Evolutionary conservation across 2,329 filamentous ascomycete genomes (phyloP), one percentile per base, ranked within the genome.

Genomic region (Talaromyces sp.): DNA sequence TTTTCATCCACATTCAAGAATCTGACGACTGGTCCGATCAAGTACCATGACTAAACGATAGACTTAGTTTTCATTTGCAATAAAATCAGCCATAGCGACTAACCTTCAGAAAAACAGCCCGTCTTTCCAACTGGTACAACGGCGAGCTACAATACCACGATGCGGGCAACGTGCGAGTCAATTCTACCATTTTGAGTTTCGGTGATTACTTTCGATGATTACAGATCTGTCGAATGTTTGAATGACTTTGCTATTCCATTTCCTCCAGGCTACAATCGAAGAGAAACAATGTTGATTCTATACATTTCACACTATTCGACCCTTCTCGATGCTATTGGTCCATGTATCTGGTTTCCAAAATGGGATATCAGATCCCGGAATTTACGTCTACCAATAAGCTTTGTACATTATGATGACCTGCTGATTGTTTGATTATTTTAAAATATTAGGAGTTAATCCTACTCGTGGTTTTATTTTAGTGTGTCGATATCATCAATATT

Each of bases 141-240:
- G 81, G 75, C 39, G 72, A 68, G 65, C 80, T 84, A 69, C 79
- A 79, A 66, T 84, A 85, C 83, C 83, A 84, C 1, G 82, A 84
- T 13, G 83, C 82, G n/a, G 83, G 82, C 45, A 85, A 73, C 22
- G 82, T 84, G 58, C 75, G 71, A 33, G 70, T 59, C 59, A 76
- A 70, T 60, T 76, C 73, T 41, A 74, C 63, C 76, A 78, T 77
- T 49, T 57, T 72, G 27, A 10, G 22, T 22, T 22, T 22, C 22
- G 22, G 22, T 22, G 22, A 22, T 22, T 22, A 33, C 3, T 7
- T 31, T 58, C 14, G 50, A 16, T 4, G 16, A 24, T 3, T 49
- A 63, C 37, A 16, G n/a, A 37, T 16, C 14, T 33, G 3, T 39
- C 1, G 11, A 27, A 31, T 19, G 22, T n/a, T 10, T 37, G 1